These are phyloP conservation scores for Calocera cornea DNA, from an alignment of 768 basidiomycete species.

Conservation along the genomic window DNA sequence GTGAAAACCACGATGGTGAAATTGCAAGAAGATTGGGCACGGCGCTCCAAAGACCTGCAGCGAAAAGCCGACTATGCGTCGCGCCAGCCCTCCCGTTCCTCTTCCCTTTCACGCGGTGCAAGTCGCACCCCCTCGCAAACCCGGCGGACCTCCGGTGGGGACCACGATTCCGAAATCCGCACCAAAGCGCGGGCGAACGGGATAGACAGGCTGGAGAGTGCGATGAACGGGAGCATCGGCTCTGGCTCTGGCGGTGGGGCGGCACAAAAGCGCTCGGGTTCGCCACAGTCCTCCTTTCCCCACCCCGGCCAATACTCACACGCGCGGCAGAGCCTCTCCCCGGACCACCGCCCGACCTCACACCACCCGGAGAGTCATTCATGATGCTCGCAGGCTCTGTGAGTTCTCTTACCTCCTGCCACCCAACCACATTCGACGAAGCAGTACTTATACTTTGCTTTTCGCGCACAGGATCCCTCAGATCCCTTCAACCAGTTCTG, in stretches of 20 bases:
- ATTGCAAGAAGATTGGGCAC: background rate
- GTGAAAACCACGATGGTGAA: background rate
- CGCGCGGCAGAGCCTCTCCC: background rate
- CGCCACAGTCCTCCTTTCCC: background rate
- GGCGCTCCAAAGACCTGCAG: background rate
- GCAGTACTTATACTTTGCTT: background rate
- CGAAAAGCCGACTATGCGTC: background rate
- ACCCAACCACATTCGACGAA: background rate
- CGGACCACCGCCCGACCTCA: background rate
- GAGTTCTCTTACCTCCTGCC: background rate
- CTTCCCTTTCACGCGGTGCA: background rate
- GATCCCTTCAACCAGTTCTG: slow-evolving; percentile 85
- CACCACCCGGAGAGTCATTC: slow-evolving; percentile 1
- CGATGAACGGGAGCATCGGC: background rate
- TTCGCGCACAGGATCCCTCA: slow-evolving; percentile 39
- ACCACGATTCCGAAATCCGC: background rate
- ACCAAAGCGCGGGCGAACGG: background rate
- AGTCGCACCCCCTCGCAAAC: background rate
- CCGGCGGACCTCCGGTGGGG: background rate
- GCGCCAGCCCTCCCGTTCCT: background rate
- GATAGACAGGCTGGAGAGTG: background rate
- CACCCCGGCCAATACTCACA: background rate
- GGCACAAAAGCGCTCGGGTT: background rate
- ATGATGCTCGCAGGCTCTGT: background rate
- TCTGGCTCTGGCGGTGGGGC: too few relatives aligned